Conservation (phyloP, 129 eudicot genomes). For the Calendula officinalis region DNA sequence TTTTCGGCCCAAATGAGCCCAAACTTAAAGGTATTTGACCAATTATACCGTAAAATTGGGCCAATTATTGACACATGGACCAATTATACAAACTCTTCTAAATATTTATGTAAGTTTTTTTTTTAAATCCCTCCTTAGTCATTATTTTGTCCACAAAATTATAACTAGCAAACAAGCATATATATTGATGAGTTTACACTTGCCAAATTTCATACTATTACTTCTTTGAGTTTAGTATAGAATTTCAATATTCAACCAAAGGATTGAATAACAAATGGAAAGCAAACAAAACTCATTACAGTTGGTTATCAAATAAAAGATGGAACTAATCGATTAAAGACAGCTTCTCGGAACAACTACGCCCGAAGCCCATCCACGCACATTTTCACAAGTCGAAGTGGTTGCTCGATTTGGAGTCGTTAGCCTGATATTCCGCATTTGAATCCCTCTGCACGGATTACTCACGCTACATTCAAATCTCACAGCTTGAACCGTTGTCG, state of each 20-base stretch:
- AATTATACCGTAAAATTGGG: no score
- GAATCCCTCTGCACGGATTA: constrained; percentile 62
- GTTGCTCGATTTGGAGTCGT: constrained; percentile 43
- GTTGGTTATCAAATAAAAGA: constrained; percentile 9
- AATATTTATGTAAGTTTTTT: no score
- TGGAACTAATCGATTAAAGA: constrained; percentile 19
- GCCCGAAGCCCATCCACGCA: constrained; percentile 36
- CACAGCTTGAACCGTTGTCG: constrained; percentile 62
- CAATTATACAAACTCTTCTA: no score
- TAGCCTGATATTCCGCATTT: constrained; percentile 52
- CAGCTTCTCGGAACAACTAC: constrained; percentile 36
- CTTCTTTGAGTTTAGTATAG: background rate
- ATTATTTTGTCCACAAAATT: no score
- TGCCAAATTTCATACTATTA: constrained; percentile 10
- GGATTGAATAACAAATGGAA: constrained; percentile 28
- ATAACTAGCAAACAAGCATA: background rate
- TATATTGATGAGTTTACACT: background rate
- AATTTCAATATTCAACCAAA: constrained; percentile 37
- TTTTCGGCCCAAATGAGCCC: no score
- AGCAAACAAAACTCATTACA: constrained; percentile 28
- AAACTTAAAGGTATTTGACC: no score
- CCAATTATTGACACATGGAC: no score
- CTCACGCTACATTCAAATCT: constrained; percentile 63
- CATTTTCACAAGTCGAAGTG: constrained; percentile 47
- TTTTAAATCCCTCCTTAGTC: no score